Base-by-base conservation (phyloP, 208 protist species). In the Phytomonas serpens region DNA sequence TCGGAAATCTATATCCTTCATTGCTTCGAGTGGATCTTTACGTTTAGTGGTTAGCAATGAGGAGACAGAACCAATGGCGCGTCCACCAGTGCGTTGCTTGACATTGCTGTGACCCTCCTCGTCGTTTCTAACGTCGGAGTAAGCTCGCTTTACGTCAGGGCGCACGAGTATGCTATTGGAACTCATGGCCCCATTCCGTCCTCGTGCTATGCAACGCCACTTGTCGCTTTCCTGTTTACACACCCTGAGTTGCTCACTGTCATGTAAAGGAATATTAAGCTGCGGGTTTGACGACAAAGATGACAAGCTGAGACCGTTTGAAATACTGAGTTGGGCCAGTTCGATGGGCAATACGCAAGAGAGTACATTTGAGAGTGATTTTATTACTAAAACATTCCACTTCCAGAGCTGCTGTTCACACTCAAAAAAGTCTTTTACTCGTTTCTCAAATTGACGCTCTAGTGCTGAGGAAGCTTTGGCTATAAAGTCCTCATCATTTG, bases 101-200 rank as follows among this genome's bases (percentile, higher is more conserved):
- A 11, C 51, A 13, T 36, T n/a, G 11, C 52, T 23, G 52, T 69
- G 64, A 31, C 31, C 31, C 5, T 38, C 47, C 10, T 33, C 62
- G 62, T 37, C 31, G 9, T 51, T 11, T 51, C 16, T 51, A 51
- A 51, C 40, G 16, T 19, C 47, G 47, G 23, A 23, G 47, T 7
- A 19, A 57, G 40, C 36, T 68, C 74, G 62, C 23, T 69, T 63
- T 40, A 67, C 13, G 69, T 71, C 68, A 19, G 75, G 47, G 64
- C 85, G 79, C 6, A 95, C 82, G 32, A 95, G 77, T 67, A 95
- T 81, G n/a, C 84, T 81, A 77, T 86, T 93, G 37, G 90, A 93
- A n/a, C 78, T 87, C 23, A 90, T 79, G 7, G 90, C 87, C 3
- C 90, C 88, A 68, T 93, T 90, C 3, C 84, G 77, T 67, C 88